These are phyloP conservation scores for Chrysosporium queenslandicum DNA, from an alignment of 2,329 filamentous ascomycete genomes.

Conservation along the genomic window DNA sequence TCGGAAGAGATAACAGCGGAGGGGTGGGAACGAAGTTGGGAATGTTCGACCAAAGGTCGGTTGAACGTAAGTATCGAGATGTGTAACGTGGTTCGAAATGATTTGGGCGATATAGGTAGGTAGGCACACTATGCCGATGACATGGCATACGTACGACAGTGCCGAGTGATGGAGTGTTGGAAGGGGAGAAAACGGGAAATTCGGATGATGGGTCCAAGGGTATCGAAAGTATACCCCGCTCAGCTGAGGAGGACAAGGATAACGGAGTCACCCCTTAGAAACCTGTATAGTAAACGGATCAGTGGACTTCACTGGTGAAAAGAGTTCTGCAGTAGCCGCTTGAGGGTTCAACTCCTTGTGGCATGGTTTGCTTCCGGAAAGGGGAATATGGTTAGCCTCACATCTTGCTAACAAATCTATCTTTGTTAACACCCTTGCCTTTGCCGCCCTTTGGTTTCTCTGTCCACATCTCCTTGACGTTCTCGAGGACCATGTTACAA, in stretches of 20 bases:
- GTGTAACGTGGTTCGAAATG: background rate
- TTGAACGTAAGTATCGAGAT: background rate
- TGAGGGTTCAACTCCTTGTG: too few relatives aligned
- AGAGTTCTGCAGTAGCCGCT: background rate
- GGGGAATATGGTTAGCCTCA: slow-evolving; percentile 37
- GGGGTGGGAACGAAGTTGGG: background rate
- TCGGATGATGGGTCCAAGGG: background rate
- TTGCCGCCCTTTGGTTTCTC: slow-evolving; percentile 80
- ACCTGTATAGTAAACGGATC: slow-evolving; percentile 43
- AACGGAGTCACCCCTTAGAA: slow-evolving; percentile 76
- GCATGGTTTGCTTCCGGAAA: too few relatives aligned
- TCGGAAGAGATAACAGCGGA: background rate
- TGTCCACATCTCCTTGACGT: slow-evolving; percentile 99
- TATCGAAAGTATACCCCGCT: slow-evolving; percentile 19
- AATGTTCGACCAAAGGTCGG: background rate
- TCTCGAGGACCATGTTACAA: slow-evolving; percentile 98
- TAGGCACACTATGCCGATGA: background rate
- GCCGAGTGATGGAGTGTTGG: background rate
- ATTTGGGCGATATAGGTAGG: background rate
- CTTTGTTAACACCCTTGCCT: slow-evolving; percentile 95
- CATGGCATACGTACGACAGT: background rate
- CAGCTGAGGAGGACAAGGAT: slow-evolving; percentile 77
- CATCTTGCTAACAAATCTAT: slow-evolving; percentile 97
- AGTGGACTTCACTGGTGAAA: background rate
- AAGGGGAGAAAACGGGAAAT: background rate